phyloP scores from a whole-genome alignment of 2,329 filamentous ascomycete genomes.

The Drechslerella dactyloides region DNA sequence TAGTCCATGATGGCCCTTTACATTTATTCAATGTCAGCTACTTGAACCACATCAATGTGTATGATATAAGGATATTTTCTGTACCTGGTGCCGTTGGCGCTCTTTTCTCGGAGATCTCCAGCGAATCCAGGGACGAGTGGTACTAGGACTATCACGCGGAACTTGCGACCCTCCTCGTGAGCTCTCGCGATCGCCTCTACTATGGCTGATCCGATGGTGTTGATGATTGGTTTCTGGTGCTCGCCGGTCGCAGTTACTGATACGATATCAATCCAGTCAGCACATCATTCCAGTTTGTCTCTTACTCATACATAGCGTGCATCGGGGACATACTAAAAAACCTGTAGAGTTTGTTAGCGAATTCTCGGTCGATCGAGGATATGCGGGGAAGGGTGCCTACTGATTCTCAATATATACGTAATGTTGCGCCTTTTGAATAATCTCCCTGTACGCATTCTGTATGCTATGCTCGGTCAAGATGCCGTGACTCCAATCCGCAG shows the following conservation, averaged over 20 bases:
- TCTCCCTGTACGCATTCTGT: constrained; percentile 82
- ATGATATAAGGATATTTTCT: background rate
- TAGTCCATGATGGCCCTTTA: constrained; percentile 92
- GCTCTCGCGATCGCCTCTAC: constrained; percentile 87
- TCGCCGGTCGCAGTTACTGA: constrained; percentile 82
- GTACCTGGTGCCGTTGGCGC: constrained; percentile 73
- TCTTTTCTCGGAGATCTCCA: constrained; percentile 82
- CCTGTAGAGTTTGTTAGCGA: constrained; percentile 7
- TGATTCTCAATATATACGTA: constrained; percentile 98
- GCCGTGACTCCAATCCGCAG: constrained; percentile 90
- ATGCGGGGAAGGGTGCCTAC: constrained; percentile 16
- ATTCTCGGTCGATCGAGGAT: background rate
- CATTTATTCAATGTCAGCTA: background rate
- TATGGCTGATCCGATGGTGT: constrained; percentile 84
- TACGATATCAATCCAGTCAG: constrained; percentile 52
- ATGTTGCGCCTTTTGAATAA: constrained; percentile 86
- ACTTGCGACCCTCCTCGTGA: constrained; percentile 81
- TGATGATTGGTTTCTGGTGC: constrained; percentile 83
- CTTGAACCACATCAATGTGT: background rate
- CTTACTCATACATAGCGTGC: too few species aligned
- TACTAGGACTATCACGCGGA: constrained; percentile 86
- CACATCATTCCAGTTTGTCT: too few species aligned
- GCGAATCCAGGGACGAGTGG: constrained; percentile 93
- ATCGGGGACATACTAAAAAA: constrained; percentile 72
- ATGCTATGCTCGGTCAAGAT: constrained; percentile 85